Evolutionary conservation across 1,284 basidiomycete species (phyloP).

Genomic region (Thecaphora thlaspeos): DNA sequence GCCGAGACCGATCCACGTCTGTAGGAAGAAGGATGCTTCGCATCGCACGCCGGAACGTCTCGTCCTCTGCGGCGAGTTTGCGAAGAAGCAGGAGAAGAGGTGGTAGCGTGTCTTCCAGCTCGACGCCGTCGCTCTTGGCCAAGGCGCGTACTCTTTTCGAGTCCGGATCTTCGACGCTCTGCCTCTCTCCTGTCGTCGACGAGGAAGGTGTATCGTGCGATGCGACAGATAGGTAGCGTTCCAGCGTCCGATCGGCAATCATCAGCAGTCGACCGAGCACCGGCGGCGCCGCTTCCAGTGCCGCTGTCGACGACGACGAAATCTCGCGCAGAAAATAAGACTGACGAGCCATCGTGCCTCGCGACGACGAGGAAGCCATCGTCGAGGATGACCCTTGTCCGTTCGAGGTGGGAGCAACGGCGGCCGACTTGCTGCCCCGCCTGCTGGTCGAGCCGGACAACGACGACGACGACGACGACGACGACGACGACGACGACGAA

Average conservation of each 20-base stretch:
- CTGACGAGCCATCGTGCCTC: too few species aligned
- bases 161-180: constrained; percentile 19
- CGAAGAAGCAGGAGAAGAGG: constrained; percentile 39
- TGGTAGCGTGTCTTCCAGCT: constrained; percentile 38
- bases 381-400: too few species aligned
- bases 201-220: neutral
- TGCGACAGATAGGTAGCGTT: constrained; percentile 16
- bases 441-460: neutral
- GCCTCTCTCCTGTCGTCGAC: too few species aligned
- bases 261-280: constrained; percentile 18
- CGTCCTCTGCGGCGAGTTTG: constrained; percentile 36
- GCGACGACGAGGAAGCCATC: too few species aligned
- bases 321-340: too few species aligned
- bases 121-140: constrained; percentile 26
- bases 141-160: constrained; percentile 13
- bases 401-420: too few species aligned
- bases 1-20: constrained; percentile 31
- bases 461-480: too few species aligned
- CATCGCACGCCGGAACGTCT: constrained; percentile 9
- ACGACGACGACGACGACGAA: neutral
- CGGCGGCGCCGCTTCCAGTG: constrained; percentile 11
- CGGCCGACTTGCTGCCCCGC: neutral
- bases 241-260: constrained; percentile 22
- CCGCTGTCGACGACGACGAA: constrained; percentile 12
- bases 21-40: constrained; percentile 20